Base-by-base conservation (phyloP, 805 yeast genomes). In the Hanseniaspora occidentalis region DNA sequence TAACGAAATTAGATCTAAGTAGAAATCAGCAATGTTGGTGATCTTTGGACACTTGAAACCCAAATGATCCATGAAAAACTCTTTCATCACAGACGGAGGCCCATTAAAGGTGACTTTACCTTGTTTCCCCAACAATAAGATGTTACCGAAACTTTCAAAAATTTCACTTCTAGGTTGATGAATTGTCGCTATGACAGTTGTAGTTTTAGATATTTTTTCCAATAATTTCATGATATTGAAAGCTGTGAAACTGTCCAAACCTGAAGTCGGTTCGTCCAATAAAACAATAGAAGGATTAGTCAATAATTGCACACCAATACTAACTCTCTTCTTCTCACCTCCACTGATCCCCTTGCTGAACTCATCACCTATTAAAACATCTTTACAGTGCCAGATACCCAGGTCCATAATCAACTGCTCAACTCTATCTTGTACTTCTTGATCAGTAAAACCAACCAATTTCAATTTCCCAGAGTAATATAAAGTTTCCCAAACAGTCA, bases 261-360 rank as follows among this genome's bases (percentile, higher is more conserved):
- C 95, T 4, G 94, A 82, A 0, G 95, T 85, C 2, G 95, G 95
- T 52, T 85, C 95, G 58, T 85, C 95, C 19, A 85, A 58, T 38
- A 85, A 67, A 26, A 85, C 55, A 29, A 85, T 67, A 42, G 76
- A 75, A 0, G 94, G 89, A 42, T 75, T 75, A 43, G 78, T 75
- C 31, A 85, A 61, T 26, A 85, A 61, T 53, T 84, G 94, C 35
- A 83, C 71, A 2, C 88, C 89, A 56, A 85, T 83, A 0, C 89
- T 78, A 0, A 85, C 79, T 48, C 95, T 67, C 50, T 95, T 67
- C 57, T 85, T 84, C 52, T 86, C 96, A 47, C 95, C 95, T 14
- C 95, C 95, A 14, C 92, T 81, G 11, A 89, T 72, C 25, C 85
- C 85, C 51, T 77, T 78, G 1, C 64, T 60, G 29, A 69, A 55